Evolutionary conservation across 345 rosid species (phyloP).

Genomic region (Acer negundo): DNA sequence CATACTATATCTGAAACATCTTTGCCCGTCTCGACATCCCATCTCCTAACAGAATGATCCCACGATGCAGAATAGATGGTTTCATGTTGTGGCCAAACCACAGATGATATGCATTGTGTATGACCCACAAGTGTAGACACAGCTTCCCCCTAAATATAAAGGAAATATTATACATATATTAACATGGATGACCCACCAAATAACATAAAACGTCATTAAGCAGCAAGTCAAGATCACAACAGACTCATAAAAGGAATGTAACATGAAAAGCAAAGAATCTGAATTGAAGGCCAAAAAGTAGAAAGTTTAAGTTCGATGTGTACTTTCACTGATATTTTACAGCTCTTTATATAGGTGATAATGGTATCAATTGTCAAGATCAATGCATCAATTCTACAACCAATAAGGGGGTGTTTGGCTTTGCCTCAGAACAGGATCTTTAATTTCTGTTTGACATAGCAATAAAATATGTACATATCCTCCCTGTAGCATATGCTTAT

Average conservation of each 20-base stretch:
- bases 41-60: slow-evolving; percentile 89
- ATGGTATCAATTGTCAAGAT: too few relatives aligned
- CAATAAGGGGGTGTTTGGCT: background rate
- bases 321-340: background rate
- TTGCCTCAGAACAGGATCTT: background rate
- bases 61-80: slow-evolving; percentile 85
- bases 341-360: background rate
- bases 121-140: slow-evolving; percentile 84
- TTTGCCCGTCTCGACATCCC: slow-evolving; percentile 93
- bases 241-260: background rate
- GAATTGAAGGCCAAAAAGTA: background rate
- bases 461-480: background rate
- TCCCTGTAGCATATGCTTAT: background rate
- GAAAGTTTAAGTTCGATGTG: background rate
- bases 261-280: background rate
- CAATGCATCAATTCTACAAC: background rate
- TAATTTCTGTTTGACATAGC: background rate
- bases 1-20: slow-evolving; percentile 66
- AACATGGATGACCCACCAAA: background rate
- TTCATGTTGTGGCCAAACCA: slow-evolving; percentile 77
- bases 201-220: background rate
- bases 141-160: slow-evolving; percentile 67
- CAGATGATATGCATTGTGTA: slow-evolving; percentile 81
- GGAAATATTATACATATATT: slow-evolving; percentile 1
- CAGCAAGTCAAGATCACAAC: background rate